phyloP scores from a whole-genome alignment of 129 eudicot genomes.

The Chrysanthemum makinoi region DNA sequence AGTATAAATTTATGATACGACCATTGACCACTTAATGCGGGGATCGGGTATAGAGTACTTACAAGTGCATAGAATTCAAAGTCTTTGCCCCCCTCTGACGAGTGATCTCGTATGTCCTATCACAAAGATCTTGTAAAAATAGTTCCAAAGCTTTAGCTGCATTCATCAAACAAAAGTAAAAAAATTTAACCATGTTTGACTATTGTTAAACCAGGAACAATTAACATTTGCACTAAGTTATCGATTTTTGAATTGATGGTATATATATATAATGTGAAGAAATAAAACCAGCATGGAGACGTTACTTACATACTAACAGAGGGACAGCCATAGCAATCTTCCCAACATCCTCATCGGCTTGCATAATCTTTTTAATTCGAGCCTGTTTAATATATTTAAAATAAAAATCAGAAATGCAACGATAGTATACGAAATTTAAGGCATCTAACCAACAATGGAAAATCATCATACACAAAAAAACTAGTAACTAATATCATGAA shows the following conservation, averaged over 20 bases:
- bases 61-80: conserved; percentile 82
- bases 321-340: conserved; percentile 99
- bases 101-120: conserved; percentile 82
- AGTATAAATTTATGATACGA: neutral
- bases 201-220: too few relatives aligned
- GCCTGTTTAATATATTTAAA: conserved; percentile 44
- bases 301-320: conserved; percentile 79
- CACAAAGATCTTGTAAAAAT: conserved; percentile 95
- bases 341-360: conserved; percentile 96
- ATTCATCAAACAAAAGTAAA: conserved; percentile 8
- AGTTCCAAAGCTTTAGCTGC: conserved; percentile 95
- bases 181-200: neutral
- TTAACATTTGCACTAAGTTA: too few relatives aligned
- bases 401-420: neutral
- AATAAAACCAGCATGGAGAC: neutral
- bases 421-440: neutral
- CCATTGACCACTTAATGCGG: conserved; percentile 3
- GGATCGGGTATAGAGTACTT: conserved; percentile 30
- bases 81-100: conserved; percentile 86
- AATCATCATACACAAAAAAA: neutral
- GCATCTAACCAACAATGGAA: conserved; percentile 2
- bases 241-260: too few relatives aligned
- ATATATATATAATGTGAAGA: too few relatives aligned
- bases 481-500: neutral
- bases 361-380: conserved; percentile 92